Conservation (phyloP, 106 monocot genomes). For the Chionographis japonica region DNA sequence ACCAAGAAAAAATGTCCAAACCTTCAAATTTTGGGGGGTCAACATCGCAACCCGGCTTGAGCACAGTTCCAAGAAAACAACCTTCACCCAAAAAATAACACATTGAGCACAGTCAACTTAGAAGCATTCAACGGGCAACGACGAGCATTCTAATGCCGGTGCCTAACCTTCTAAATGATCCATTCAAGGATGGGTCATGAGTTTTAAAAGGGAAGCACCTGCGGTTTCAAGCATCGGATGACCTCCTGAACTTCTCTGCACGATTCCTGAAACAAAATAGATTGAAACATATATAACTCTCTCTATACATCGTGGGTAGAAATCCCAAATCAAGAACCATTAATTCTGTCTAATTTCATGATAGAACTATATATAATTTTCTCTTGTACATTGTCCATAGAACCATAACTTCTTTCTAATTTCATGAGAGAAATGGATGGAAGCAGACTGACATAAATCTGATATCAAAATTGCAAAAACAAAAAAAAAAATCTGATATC, state of each 20-base stretch:
- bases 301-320: no score
- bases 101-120: neutral
- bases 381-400: no score
- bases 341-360: no score
- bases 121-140: neutral
- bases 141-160: slow-evolving; percentile 20
- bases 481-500: no score
- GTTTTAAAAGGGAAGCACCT: slow-evolving; percentile 61
- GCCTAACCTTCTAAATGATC: slow-evolving; percentile 38
- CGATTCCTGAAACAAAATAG: slow-evolving; percentile 60
- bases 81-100: slow-evolving; percentile 25
- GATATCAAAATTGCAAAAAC: no score
- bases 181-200: slow-evolving; percentile 16
- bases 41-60: slow-evolving; percentile 72
- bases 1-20: slow-evolving; percentile 2
- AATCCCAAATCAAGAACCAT: no score
- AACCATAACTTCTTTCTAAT: no score
- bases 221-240: slow-evolving; percentile 83
- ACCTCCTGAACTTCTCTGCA: slow-evolving; percentile 80
- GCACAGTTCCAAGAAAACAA: slow-evolving; percentile 94
- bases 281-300: neutral
- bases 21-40: slow-evolving; percentile 67
- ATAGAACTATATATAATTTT: no score
- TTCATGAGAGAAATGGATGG: no score
- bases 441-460: no score